These are phyloP conservation scores for Vaccinium myrtillus DNA, from an alignment of 148 eudicot species.

Conservation along the genomic window DNA sequence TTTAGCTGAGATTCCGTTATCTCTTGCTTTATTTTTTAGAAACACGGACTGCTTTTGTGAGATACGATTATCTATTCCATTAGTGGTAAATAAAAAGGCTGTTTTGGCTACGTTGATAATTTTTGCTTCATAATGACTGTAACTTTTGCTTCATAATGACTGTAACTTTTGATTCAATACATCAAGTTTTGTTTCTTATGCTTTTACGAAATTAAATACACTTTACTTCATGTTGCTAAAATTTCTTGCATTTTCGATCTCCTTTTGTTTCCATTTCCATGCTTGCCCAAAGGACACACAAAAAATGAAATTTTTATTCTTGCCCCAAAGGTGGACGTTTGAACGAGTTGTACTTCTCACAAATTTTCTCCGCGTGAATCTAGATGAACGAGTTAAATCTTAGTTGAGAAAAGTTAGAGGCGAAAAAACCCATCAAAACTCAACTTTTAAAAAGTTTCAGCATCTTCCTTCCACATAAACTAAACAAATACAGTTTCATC, in stretches of 20 bases:
- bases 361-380: neutral
- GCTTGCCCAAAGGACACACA: neutral
- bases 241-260: neutral
- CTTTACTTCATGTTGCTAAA: neutral
- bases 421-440: neutral
- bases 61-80: too few species aligned
- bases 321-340: neutral
- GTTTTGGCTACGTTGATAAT: neutral
- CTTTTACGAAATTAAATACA: neutral
- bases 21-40: too few species aligned
- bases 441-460: neutral
- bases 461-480: neutral
- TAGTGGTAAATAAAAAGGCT: too few species aligned
- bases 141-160: neutral
- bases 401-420: neutral
- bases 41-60: too few species aligned
- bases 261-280: neutral
- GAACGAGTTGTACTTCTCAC: neutral
- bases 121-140: neutral
- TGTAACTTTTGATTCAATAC: too few species aligned
- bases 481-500: neutral
- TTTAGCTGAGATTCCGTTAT: too few species aligned
- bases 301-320: neutral
- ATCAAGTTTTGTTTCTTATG: neutral
- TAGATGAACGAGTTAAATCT: neutral